These are phyloP conservation scores for Straminergon stramineum DNA, from an alignment of 225 moss, liverwort and hornwort genomes.

Conservation along the genomic window DNA sequence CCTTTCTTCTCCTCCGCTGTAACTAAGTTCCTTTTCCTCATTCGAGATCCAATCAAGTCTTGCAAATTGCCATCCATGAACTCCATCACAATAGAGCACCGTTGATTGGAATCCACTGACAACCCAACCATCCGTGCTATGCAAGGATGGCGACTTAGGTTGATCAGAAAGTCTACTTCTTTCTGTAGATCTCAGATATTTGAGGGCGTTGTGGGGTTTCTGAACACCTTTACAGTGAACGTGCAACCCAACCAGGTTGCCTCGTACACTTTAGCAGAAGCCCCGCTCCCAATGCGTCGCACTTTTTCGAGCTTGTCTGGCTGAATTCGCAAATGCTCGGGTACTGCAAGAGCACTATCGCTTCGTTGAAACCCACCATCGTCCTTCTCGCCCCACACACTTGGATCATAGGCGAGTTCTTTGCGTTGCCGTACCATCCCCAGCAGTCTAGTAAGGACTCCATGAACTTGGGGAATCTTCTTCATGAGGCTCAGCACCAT, in stretches of 20 bases:
- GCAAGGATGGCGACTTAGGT: constrained; percentile 3
- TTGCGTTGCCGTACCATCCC: not conserved
- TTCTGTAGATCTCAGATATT: not conserved
- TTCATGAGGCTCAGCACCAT: not conserved
- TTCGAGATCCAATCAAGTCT: not conserved
- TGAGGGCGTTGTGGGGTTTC: no score
- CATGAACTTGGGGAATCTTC: not conserved
- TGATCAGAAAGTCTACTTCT: not conserved
- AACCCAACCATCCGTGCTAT: constrained; percentile 6
- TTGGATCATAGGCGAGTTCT: not conserved
- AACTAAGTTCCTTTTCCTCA: not conserved
- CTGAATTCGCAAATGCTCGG: not conserved
- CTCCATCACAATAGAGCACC: constrained; percentile 5
- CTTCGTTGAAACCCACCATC: not conserved
- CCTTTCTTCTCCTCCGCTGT: no score
- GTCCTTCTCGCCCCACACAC: not conserved
- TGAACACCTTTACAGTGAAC: not conserved
- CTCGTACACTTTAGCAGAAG: not conserved
- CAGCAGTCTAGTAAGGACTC: not conserved
- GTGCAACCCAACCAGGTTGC: not conserved
- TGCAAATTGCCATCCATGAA: not conserved
- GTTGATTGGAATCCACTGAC: not conserved
- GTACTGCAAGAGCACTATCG: not conserved
- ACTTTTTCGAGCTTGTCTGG: not conserved
- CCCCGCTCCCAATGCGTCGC: not conserved